A percentile compares a stretch with the other conserved stretches of the same genome.
These are phyloP conservation scores for Cichorium intybus DNA, from an alignment of 140 eudicot genomes.

Conservation along the genomic window DNA sequence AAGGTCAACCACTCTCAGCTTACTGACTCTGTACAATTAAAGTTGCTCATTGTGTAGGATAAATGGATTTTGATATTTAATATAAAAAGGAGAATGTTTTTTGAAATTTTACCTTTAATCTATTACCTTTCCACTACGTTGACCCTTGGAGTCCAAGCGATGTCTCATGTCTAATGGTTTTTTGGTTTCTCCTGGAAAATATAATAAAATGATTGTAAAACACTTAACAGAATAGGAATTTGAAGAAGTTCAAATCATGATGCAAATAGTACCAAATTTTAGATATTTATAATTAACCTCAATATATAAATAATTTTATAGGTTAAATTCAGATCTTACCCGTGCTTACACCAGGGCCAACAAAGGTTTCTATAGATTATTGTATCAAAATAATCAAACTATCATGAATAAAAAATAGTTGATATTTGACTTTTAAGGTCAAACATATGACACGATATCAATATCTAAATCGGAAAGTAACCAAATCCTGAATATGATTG, in stretches of 20 bases:
- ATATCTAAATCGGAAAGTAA: neutral
- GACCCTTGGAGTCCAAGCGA: conserved; percentile 93
- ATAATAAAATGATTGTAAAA: neutral
- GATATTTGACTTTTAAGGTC: neutral
- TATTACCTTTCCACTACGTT: conserved; percentile 88
- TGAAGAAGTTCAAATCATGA: conserved; percentile 10
- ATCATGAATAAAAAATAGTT: neutral
- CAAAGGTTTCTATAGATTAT: conserved; percentile 49
- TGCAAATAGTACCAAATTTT: too few species aligned
- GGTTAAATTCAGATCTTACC: too few species aligned
- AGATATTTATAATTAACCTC: too few species aligned
- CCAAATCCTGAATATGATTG: neutral
- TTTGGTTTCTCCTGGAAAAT: conserved; percentile 76
- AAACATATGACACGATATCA: neutral
- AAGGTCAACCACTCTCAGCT: conserved; percentile 91
- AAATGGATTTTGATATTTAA: neutral
- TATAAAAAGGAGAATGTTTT: conserved; percentile 14
- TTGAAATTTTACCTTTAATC: conserved; percentile 73
- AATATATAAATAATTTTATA: too few species aligned
- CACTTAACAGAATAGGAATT: neutral
- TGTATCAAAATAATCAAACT: conserved; percentile 6
- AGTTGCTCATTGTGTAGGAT: conserved; percentile 5
- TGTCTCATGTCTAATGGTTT: conserved; percentile 95
- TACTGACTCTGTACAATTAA: conserved; percentile 65
- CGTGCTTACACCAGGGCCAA: conserved; percentile 99